These are phyloP conservation scores for Mimosa pudica DNA, from an alignment of 306 rosid genomes.

Conservation along the genomic window DNA sequence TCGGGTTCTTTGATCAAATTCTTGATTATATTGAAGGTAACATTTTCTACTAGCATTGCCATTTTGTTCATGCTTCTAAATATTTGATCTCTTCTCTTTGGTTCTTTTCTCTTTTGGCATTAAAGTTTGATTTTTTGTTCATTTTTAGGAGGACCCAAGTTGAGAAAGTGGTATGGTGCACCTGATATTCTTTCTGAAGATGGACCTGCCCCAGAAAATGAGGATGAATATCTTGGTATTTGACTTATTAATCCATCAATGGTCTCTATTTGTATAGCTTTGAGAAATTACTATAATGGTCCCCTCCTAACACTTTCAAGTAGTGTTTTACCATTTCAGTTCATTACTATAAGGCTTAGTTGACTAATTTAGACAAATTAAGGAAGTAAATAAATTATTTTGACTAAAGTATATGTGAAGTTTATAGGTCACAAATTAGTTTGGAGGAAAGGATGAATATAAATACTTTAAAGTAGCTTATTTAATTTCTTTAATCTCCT, in stretches of 20 bases:
- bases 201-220: slow-evolving; percentile 53
- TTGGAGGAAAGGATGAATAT: too few species aligned
- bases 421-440: too few species aligned
- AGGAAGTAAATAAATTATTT: too few species aligned
- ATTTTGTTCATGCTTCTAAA: not conserved
- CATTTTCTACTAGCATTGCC: not conserved
- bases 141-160: slow-evolving; percentile 79
- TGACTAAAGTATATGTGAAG: too few species aligned
- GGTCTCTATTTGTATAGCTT: not conserved
- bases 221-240: slow-evolving; percentile 57
- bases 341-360: too few species aligned
- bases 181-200: slow-evolving; percentile 79
- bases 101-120: slow-evolving; percentile 17
- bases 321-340: too few species aligned
- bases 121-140: slow-evolving; percentile 9
- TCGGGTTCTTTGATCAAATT: slow-evolving; percentile 76
- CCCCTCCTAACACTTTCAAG: too few species aligned
- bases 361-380: too few species aligned
- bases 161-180: slow-evolving; percentile 95
- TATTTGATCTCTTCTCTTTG: not conserved
- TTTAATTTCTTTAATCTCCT: too few species aligned
- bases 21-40: slow-evolving; percentile 79
- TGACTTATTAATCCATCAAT: not conserved
- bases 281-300: too few species aligned
- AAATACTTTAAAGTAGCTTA: too few species aligned